Evolutionary conservation across 345 rosid species (phyloP), one percentile per base, ranked within the genome.

Genomic region (Corymbia maculata): DNA sequence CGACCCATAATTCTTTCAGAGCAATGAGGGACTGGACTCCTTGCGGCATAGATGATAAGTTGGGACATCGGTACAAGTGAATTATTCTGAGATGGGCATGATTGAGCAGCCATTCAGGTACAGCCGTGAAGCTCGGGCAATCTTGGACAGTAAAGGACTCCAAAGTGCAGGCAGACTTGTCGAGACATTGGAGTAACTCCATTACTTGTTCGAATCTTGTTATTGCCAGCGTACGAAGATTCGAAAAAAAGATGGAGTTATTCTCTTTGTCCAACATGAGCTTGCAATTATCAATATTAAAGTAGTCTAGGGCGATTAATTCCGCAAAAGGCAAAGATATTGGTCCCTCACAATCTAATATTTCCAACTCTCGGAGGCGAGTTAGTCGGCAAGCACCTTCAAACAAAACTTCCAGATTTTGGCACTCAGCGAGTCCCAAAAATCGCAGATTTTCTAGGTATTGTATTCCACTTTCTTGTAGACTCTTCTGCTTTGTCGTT

Each of bases 371-470:
- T 22, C 1, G 5, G 8, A 55, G 61, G 61, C 13, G 2, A 55
- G 28, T 55, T 3, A 55, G 28, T 55, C 0, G 61, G 4, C 61
- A 22, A 55, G 61, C 2, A 55, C 11, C 59, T 53, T 53, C 11
- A 21, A 8, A 53, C 11, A 30, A 1, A 55, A 55, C 28, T 3
- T 0, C 1, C 0, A 55, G 61, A 55, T 55, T 55, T 55, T 8
- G 28, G 28, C 61, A 55, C 21, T 0, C 0, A 0, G 0, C 0
- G 28, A 55, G 0, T 22, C 2, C 5, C 28, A 55, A 55, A 22
- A 8, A 0, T 55, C 8, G 5, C 1, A 55, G 28, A 55, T 55
- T 55, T 55, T 55, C 61, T 0, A 55, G 1, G 61, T 9, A 55
- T 55, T 55, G 61, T 55, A 55, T 55, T 55, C 61, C 2, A 22